Conservation (phyloP, 2,329 filamentous ascomycete genomes). For the Cadophora luteo-olivacea region DNA sequence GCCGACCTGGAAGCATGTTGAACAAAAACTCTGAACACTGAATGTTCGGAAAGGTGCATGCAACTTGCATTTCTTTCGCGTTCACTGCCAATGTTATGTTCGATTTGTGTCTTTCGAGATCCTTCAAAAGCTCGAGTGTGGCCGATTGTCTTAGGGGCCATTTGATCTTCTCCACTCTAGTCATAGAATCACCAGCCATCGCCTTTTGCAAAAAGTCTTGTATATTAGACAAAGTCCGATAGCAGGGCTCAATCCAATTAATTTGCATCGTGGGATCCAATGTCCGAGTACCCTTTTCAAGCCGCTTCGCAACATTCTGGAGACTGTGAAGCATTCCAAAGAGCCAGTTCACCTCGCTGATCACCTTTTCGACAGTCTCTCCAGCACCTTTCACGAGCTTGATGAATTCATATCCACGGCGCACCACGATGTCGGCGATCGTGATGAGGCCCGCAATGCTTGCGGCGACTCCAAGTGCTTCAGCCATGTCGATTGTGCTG, state of each 20-base stretch:
- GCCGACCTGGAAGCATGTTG: background rate
- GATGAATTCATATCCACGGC: conserved; percentile 15
- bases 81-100: conserved; percentile 29
- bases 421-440: conserved; percentile 24
- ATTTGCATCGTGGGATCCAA: conserved; percentile 18
- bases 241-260: conserved; percentile 29
- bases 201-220: conserved; percentile 17
- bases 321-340: conserved; percentile 24
- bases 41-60: background rate
- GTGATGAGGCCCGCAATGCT: conserved; percentile 25
- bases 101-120: conserved; percentile 31
- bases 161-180: conserved; percentile 18
- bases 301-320: background rate
- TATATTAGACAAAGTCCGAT: conserved; percentile 25
- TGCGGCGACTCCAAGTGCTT: conserved; percentile 18
- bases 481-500: background rate
- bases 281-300: conserved; percentile 10
- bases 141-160: conserved; percentile 28
- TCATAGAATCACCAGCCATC: background rate
- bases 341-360: conserved; percentile 5
- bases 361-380: conserved; percentile 20
- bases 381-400: conserved; percentile 24
- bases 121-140: conserved; percentile 24
- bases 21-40: background rate
- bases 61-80: background rate